Base-by-base conservation (phyloP, 495 filamentous ascomycete species). In the Lophiotrema nucula region DNA sequence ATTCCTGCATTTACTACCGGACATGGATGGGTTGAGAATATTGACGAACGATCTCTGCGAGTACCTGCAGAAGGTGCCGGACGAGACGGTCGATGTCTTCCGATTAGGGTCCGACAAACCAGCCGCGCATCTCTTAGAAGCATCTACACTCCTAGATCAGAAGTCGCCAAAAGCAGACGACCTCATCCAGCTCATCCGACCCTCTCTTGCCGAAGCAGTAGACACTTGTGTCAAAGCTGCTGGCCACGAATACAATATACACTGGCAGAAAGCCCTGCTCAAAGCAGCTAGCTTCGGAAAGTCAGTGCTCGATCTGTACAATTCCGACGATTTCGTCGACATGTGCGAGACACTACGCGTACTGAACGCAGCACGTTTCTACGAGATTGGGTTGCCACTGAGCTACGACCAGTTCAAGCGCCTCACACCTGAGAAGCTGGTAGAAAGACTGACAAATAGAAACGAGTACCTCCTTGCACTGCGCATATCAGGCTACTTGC, bases 261-360 rank as follows among this genome's bases (percentile, higher is more conserved):
- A 92, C 64, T 95, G 91, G 89, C 93, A 98, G 68, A 98, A 97
- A 65, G 87, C 93, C 58, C 76, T 98, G 3, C 79, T 98, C 15
- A 95, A 95, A 69, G 93, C 95, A 3, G 93, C 93, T 0, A 96
- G 90, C 0, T 96, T 96, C 70, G 93, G 93, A 12, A 98, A 98
- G 70, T 97, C 93, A 0, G 92, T 97, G 0, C 80, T 97, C 1
- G 93, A 96, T 62, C 83, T 97, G 25, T 98, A 97, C 73, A 95
- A 88, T 72, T 95, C 89, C 67, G 93, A 98, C 61, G 92, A 97
- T 53, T 98, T 97, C 70, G 95, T 98, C 24, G 91, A 97, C 54
- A 97, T 96, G 89, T 96, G 89, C 61, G 93, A 98, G 72, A 92
- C 87, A 11, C 74, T 97, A 16, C 86, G 93, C 44, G 90, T 98